These are phyloP conservation scores for Hymenoscyphus scutula DNA, from an alignment of 2,329 filamentous ascomycete species.

Conservation along the genomic window DNA sequence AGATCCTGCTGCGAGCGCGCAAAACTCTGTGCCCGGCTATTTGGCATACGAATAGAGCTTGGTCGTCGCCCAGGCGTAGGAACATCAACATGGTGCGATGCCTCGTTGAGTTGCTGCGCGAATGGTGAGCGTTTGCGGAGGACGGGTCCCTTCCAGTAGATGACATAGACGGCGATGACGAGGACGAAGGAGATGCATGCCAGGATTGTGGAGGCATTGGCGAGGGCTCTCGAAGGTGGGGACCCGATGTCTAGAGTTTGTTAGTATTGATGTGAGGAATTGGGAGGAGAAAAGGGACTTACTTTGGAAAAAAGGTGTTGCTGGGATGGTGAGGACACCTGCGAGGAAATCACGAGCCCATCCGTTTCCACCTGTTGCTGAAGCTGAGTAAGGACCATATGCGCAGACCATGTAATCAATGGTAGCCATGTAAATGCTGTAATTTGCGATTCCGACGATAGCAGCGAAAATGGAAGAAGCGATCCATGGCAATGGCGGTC, in stretches of 20 bases:
- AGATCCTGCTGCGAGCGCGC: constrained; percentile 30
- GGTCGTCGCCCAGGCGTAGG: constrained; percentile 19
- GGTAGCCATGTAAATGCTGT: constrained; percentile 69
- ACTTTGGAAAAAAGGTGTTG: constrained; percentile 60
- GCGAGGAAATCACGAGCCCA: constrained; percentile 72
- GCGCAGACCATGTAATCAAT: constrained; percentile 77
- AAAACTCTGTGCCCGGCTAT: constrained; percentile 26
- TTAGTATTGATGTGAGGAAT: not conserved
- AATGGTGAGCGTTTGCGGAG: constrained; percentile 62
- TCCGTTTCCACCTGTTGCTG: constrained; percentile 73
- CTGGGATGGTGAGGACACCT: constrained; percentile 67
- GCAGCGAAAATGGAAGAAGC: constrained; percentile 62
- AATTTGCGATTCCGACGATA: constrained; percentile 71
- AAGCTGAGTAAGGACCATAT: constrained; percentile 71
- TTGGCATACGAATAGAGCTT: not conserved
- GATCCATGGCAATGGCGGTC: constrained; percentile 65
- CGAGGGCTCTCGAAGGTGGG: constrained; percentile 43
- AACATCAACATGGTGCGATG: constrained; percentile 18
- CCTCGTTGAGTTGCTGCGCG: constrained; percentile 57
- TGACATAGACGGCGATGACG: constrained; percentile 61
- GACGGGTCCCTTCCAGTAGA: constrained; percentile 62
- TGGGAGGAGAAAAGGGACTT: constrained; percentile 15
- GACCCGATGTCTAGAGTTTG: constrained; percentile 48
- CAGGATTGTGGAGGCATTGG: constrained; percentile 62
- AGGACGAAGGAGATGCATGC: constrained; percentile 60